phyloP scores from a whole-genome alignment of 192 early-diverging fungal genomes.

The Backusella sp. region DNA sequence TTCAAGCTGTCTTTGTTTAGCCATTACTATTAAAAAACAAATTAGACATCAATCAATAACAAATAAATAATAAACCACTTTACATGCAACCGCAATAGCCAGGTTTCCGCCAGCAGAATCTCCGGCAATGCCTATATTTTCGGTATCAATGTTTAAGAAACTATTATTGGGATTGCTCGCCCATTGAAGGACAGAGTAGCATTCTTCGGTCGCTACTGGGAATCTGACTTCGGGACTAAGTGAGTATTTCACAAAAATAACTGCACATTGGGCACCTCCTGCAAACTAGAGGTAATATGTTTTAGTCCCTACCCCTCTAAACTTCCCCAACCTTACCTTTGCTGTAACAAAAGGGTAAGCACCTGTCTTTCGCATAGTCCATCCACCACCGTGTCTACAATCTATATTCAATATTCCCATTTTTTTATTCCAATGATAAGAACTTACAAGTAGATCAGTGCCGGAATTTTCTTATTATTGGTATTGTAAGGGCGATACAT shows the following conservation, averaged over 20 bases:
- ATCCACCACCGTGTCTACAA: background rate
- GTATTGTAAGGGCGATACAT: background rate
- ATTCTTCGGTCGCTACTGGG: conserved; percentile 17
- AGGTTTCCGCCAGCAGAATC: conserved; percentile 29
- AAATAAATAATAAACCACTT: background rate
- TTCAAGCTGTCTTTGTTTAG: background rate
- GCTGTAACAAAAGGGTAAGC: background rate
- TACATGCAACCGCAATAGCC: background rate
- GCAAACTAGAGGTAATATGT: background rate
- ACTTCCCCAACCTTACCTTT: background rate
- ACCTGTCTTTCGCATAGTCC: background rate
- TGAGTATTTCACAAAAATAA: conserved; percentile 24
- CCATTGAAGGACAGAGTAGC: conserved; percentile 19
- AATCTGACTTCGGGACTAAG: conserved; percentile 19
- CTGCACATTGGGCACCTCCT: background rate
- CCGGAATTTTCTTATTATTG: background rate
- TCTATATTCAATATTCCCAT: background rate
- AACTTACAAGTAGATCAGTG: background rate
- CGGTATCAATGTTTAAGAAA: conserved; percentile 1
- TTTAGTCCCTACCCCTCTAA: background rate
- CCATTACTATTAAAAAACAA: background rate
- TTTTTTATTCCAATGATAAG: background rate
- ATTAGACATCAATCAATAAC: background rate
- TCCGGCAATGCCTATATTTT: conserved; percentile 13
- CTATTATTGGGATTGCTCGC: background rate